A percentile compares a stretch with the other conserved stretches of the same genome.
Conservation (phyloP, 768 basidiomycete species). For the Asterophora parasitica region DNA sequence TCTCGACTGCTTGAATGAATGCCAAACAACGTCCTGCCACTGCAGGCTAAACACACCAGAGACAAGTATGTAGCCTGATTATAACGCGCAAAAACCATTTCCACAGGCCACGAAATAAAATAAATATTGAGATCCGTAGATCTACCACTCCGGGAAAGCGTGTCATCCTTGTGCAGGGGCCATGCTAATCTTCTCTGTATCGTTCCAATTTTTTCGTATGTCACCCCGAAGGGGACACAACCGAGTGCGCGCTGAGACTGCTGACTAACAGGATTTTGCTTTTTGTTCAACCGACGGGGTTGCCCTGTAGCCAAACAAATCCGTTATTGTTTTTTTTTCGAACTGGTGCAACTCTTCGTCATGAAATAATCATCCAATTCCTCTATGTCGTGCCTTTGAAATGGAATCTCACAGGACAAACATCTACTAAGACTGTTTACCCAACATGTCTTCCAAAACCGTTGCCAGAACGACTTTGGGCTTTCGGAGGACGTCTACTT, state of each 20-base stretch:
- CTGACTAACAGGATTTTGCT: conserved; percentile 14
- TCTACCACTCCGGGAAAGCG: conserved; percentile 93
- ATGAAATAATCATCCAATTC: too few relatives aligned
- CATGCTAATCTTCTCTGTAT: conserved; percentile 99
- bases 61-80: too few relatives aligned
- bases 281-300: conserved; percentile 21
- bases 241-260: neutral
- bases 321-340: too few relatives aligned
- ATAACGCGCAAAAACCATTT: too few relatives aligned
- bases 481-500: conserved; percentile 4
- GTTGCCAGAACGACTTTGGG: conserved; percentile 8
- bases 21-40: too few relatives aligned
- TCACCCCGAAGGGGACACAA: conserved; percentile 82
- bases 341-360: neutral
- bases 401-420: neutral
- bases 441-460: conserved; percentile 1
- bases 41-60: too few relatives aligned
- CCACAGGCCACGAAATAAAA: conserved; percentile 20
- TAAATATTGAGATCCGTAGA: conserved; percentile 42
- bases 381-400: neutral
- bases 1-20: neutral
- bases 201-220: conserved; percentile 99
- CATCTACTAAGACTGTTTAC: neutral
- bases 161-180: conserved; percentile 99
- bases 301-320: neutral